phyloP scores from a whole-genome alignment of 352 stramenopile genomes.

The Pythium inflatum region DNA sequence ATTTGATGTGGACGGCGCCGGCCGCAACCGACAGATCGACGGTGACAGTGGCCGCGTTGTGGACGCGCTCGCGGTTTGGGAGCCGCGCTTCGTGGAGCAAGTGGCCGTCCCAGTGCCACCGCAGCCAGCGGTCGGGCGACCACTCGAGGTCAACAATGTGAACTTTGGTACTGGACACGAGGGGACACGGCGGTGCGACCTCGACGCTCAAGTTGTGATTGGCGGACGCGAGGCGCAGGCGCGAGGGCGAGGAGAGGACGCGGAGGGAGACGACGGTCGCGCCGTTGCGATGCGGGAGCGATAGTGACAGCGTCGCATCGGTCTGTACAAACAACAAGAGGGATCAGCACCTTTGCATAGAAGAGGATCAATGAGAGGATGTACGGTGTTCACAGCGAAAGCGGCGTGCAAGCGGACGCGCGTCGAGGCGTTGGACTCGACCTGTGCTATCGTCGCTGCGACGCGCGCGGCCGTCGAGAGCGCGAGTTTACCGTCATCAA shows the following conservation, averaged over 20 bases:
- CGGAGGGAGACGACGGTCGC: slow-evolving; percentile 12
- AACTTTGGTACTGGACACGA: slow-evolving; percentile 1
- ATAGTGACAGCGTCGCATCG: slow-evolving; percentile 10
- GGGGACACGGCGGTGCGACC: slow-evolving; percentile 19
- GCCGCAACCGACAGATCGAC: slow-evolving; percentile 19
- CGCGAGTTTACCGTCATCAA: slow-evolving; percentile 17
- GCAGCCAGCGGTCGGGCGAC: slow-evolving; percentile 25
- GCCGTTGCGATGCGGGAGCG: slow-evolving; percentile 11
- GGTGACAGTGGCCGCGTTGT: background rate
- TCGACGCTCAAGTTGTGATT: slow-evolving; percentile 18
- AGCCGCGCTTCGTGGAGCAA: slow-evolving; percentile 26
- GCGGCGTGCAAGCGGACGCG: slow-evolving; percentile 23
- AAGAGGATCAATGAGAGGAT: background rate
- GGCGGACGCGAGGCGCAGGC: slow-evolving; percentile 11
- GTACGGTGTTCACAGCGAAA: slow-evolving; percentile 13
- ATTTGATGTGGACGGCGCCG: slow-evolving; percentile 18
- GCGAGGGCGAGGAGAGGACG: background rate
- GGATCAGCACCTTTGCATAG: background rate
- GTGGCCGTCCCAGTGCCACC: slow-evolving; percentile 33
- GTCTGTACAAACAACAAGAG: background rate
- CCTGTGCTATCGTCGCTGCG: background rate
- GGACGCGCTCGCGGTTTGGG: background rate
- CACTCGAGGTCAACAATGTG: slow-evolving; percentile 33
- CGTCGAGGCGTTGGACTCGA: background rate
- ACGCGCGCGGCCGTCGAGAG: slow-evolving; percentile 20